Percentiles rank a stretch among this genome's conserved stretches.
Conservation (phyloP, 2,329 filamentous ascomycete genomes). For the Sphaerulina vaccinii region DNA sequence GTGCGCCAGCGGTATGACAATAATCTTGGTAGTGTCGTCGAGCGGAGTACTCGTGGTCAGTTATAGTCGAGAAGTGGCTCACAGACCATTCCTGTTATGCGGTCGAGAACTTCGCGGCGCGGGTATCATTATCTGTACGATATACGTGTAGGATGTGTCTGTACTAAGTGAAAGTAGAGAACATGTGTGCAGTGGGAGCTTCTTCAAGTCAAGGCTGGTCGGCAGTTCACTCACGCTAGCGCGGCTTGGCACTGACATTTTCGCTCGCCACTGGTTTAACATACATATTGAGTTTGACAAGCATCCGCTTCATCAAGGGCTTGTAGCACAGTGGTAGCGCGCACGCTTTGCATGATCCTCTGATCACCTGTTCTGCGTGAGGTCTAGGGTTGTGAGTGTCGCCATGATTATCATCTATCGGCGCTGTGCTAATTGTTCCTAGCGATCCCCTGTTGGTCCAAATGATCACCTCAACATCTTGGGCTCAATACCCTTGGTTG, state of each 20-base stretch:
- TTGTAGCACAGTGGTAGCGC: conserved; percentile 15
- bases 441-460: conserved; percentile 7
- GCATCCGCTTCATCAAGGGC: conserved; percentile 2
- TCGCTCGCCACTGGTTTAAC: neutral
- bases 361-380: conserved; percentile 1
- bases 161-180: too few species aligned
- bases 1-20: too few species aligned
- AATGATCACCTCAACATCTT: neutral
- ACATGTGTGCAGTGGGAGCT: too few species aligned
- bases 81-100: too few species aligned
- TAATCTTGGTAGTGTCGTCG: too few species aligned
- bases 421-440: too few species aligned
- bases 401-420: too few species aligned
- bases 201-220: neutral
- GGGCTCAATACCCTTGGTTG: neutral
- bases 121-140: too few species aligned
- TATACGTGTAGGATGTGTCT: too few species aligned
- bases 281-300: too few species aligned
- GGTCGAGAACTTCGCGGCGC: neutral
- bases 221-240: neutral
- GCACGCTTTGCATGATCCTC: conserved; percentile 9
- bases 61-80: too few species aligned
- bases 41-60: too few species aligned
- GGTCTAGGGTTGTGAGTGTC: conserved; percentile 5
- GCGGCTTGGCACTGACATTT: neutral